phyloP scores from a whole-genome alignment of 805 yeast species.

The Candida nitratophila region DNA sequence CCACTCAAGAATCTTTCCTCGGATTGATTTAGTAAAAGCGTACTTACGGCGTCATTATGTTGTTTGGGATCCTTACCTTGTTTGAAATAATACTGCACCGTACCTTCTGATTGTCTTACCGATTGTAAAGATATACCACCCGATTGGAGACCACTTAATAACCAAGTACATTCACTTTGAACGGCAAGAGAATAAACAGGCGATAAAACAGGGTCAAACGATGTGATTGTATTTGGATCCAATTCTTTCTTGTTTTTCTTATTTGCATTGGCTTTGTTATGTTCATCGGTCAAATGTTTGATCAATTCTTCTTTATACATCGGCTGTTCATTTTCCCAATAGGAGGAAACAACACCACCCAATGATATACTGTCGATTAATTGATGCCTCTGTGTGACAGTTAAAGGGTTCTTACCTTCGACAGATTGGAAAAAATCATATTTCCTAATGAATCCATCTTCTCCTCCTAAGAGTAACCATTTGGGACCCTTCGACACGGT shows the following conservation, averaged over 20 bases:
- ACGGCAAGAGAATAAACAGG: constrained; percentile 88
- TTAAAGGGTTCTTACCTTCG: constrained; percentile 79
- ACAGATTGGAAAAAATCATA: constrained; percentile 82
- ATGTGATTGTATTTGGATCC: constrained; percentile 23
- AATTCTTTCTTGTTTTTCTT: constrained; percentile 6
- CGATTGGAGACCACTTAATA: constrained; percentile 68
- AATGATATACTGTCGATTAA: constrained; percentile 78
- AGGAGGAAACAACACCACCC: constrained; percentile 76
- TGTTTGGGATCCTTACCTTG: constrained; percentile 25
- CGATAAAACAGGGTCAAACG: constrained; percentile 56
- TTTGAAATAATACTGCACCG: constrained; percentile 64
- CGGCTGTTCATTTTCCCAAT: constrained; percentile 97
- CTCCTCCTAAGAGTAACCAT: constrained; percentile 92
- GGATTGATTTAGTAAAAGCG: constrained; percentile 49
- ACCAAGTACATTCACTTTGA: constrained; percentile 77
- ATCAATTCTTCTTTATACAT: constrained; percentile 34
- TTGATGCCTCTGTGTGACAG: constrained; percentile 87
- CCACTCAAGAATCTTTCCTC: constrained; percentile 73
- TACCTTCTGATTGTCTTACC: constrained; percentile 76
- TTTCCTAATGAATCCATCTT: constrained; percentile 87
- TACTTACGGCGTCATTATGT: constrained; percentile 74
- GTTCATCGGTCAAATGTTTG: constrained; percentile 13
- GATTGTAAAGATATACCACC: constrained; percentile 89
- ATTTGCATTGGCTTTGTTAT: constrained; percentile 8
- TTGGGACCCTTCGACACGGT: constrained; percentile 74